Conservation (phyloP, 306 rosid species). For the Prunus dulcis region DNA sequence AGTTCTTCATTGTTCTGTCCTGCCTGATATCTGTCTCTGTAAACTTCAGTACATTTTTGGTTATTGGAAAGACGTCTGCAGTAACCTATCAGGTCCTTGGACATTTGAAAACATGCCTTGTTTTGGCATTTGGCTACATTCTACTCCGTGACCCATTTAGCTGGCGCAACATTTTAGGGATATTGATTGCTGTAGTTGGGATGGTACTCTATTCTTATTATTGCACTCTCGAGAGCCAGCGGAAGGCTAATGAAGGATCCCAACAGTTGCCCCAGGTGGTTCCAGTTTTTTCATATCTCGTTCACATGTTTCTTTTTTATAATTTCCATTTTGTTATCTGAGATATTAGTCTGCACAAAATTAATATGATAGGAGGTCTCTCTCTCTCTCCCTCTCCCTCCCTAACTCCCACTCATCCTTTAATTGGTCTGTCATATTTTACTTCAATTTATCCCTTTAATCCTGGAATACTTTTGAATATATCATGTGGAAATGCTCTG, state of each 20-base stretch:
- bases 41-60: conserved; percentile 95
- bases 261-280: conserved; percentile 47
- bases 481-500: not conserved
- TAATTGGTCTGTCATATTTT: not conserved
- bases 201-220: conserved; percentile 86
- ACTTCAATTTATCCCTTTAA: not conserved
- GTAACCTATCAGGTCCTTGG: conserved; percentile 99
- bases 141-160: conserved; percentile 87
- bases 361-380: too few relatives aligned
- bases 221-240: conserved; percentile 70
- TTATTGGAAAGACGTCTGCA: conserved; percentile 94
- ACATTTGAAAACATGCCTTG: conserved; percentile 93
- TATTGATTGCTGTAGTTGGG: conserved; percentile 76
- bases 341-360: not conserved
- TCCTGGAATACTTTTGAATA: not conserved
- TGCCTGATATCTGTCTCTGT: conserved; percentile 95
- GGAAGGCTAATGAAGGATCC: conserved; percentile 60
- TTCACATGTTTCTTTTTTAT: not conserved
- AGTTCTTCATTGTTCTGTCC: conserved; percentile 84
- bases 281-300: not conserved
- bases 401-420: too few relatives aligned
- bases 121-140: conserved; percentile 82
- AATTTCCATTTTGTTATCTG: not conserved
- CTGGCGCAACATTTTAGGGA: conserved; percentile 93
- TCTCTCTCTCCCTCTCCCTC: too few relatives aligned